Evolutionary conservation across 192 early-diverging fungal species (phyloP).

Genomic region (Kickxella alabastrina): DNA sequence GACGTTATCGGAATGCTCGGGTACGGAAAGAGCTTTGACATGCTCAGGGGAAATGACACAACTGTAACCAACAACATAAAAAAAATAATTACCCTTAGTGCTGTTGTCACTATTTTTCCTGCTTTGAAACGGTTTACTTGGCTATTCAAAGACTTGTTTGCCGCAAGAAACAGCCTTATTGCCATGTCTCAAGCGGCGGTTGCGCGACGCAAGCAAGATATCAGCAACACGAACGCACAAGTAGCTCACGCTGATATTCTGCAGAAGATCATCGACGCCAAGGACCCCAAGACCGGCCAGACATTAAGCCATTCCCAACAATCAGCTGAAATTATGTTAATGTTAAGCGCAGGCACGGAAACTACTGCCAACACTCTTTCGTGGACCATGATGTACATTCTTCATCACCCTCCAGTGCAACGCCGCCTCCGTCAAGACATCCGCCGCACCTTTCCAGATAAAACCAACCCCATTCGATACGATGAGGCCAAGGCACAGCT

Average conservation of each 20-base stretch:
- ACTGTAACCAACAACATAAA: constrained; percentile 14
- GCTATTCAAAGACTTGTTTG: constrained; percentile 2
- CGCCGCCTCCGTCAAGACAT: constrained; percentile 23
- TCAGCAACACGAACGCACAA: not conserved
- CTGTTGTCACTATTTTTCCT: constrained; percentile 1
- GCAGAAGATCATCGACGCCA: constrained; percentile 40
- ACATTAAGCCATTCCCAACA: constrained; percentile 7
- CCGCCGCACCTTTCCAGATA: constrained; percentile 22
- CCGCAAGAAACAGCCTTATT: constrained; percentile 1
- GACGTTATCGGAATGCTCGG: constrained; percentile 42
- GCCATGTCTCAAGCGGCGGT: constrained; percentile 7
- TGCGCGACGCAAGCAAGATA: not conserved
- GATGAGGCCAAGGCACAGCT: constrained; percentile 13
- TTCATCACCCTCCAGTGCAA: constrained; percentile 26
- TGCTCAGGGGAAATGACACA: constrained; percentile 9
- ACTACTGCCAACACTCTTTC: constrained; percentile 46
- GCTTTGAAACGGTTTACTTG: constrained; percentile 8
- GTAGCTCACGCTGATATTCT: constrained; percentile 21
- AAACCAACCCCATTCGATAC: constrained; percentile 11
- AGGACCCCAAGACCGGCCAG: constrained; percentile 29
- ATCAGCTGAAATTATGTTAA: constrained; percentile 19
- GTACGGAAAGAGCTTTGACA: constrained; percentile 26
- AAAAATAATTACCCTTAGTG: constrained; percentile 5
- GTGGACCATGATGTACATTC: constrained; percentile 33
- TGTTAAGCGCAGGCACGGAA: constrained; percentile 46